Percentiles rank a stretch among this genome's conserved stretches.
Conservation (phyloP, 345 rosid genomes). For the Arabidopsis suecica region DNA sequence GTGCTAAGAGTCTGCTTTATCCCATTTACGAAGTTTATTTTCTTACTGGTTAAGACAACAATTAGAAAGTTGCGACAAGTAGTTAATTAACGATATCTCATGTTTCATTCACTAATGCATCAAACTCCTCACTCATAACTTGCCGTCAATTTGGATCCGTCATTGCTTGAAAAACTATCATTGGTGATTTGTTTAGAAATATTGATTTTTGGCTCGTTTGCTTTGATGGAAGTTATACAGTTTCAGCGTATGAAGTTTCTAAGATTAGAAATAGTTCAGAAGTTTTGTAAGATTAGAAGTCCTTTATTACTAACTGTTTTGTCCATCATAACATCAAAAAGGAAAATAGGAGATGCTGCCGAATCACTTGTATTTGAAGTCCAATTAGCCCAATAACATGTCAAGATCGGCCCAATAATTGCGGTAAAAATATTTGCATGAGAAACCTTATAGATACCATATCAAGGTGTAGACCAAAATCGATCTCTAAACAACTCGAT, state of each 20-base stretch:
- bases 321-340: background rate
- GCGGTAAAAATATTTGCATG: background rate
- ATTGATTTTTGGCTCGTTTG: background rate
- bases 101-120: background rate
- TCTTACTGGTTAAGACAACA: no score
- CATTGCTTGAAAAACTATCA: background rate
- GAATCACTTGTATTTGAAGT: background rate
- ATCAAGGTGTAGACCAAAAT: background rate
- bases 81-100: background rate
- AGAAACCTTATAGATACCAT: no score
- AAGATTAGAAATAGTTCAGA: background rate
- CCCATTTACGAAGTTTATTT: no score
- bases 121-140: background rate
- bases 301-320: background rate
- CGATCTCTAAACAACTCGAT: background rate
- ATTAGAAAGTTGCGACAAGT: background rate
- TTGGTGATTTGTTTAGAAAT: background rate
- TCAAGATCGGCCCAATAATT: background rate
- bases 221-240: background rate
- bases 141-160: background rate
- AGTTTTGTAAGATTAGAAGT: background rate
- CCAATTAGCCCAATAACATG: conserved; percentile 29
- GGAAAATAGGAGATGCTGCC: background rate
- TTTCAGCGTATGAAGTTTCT: background rate
- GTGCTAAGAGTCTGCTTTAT: background rate